These are phyloP conservation scores for Straminergon stramineum DNA, from an alignment of 225 moss, liverwort and hornwort species.

Conservation along the genomic window DNA sequence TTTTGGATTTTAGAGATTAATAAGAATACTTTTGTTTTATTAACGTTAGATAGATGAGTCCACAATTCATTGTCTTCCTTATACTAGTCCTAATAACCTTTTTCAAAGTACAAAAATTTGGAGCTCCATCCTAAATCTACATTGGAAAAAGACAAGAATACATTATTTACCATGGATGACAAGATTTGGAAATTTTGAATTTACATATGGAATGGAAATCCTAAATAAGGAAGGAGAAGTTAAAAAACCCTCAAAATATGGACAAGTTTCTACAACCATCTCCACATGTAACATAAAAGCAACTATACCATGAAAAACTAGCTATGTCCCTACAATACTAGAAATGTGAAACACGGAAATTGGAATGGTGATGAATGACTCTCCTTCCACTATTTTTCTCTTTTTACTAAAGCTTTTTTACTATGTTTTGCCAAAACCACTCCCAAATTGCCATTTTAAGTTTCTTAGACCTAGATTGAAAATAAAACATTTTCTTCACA, in stretches of 20 bases:
- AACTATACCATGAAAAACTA: neutral
- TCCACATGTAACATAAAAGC: fast-evolving
- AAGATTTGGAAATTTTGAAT: neutral
- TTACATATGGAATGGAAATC: neutral
- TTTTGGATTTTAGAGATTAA: neutral
- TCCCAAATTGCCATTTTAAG: fast-evolving
- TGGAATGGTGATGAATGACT: neutral
- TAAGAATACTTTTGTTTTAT: neutral
- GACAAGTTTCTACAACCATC: neutral
- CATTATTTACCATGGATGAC: fast-evolving
- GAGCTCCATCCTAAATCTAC: fast-evolving
- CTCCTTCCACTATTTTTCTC: neutral
- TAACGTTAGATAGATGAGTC: fast-evolving
- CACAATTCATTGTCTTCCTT: neutral
- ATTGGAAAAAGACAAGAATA: fast-evolving
- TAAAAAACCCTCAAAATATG: neutral
- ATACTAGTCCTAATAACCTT: neutral
- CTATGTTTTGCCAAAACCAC: neutral
- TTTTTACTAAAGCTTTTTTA: neutral
- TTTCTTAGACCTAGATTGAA: neutral
- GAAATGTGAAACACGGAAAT: fast-evolving
- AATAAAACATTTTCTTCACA: neutral
- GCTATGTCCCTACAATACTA: fast-evolving
- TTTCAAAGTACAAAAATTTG: neutral
- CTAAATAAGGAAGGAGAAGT: neutral